Evolutionary conservation across 1,284 basidiomycete genomes (phyloP), one percentile per base, ranked within the genome.

Genomic region (Cutaneotrichosporon cavernicola): DNA sequence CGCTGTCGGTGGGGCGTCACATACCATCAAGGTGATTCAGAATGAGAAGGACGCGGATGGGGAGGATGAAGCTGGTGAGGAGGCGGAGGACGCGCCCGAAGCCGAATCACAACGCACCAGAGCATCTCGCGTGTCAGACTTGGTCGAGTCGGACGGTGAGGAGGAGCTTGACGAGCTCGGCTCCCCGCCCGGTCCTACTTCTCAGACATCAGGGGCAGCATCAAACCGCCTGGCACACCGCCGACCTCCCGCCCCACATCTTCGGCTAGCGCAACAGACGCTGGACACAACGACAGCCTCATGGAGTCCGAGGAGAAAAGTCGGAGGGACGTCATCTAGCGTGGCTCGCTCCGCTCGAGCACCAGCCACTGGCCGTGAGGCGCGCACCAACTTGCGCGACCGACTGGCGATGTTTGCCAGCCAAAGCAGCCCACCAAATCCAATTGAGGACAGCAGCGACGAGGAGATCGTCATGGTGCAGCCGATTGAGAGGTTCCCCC

Each of bases 361-460:
- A 58, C 53, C 60, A 16, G 36, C 59, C 9, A 68, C 65, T 30
- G 73, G 69, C 26, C 62, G 63, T 11, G 66, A 63, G 36, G 75
- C 79, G 32, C 78, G 77, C 47, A 70, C 75, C 57, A 80, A 69
- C 49, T 78, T 88, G 49, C 80, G 84, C 60, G 81, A 77, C 55
- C 81, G 76, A 52, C 72, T 90, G 61, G 81, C 79, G 56, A 81
- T 79, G 14, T 89, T 86, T 76, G 83, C 86, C n/a, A 81, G 85
- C 63, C 74, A 72, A 26, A 30, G 31, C 22, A 51, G 13, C 49
- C 21, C 3, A 18, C 21, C 11, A 22, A 31, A 11, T 8, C 2
- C 16, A 13, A 34, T 10, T 16, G 32, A 22, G 18, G 53, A 56
- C 36, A n/a, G 40, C 21, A 56, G 53, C n/a, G 53, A 56, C n/a